Conservation (phyloP, 2,329 filamentous ascomycete genomes). For the Cladophialophora immunda region DNA sequence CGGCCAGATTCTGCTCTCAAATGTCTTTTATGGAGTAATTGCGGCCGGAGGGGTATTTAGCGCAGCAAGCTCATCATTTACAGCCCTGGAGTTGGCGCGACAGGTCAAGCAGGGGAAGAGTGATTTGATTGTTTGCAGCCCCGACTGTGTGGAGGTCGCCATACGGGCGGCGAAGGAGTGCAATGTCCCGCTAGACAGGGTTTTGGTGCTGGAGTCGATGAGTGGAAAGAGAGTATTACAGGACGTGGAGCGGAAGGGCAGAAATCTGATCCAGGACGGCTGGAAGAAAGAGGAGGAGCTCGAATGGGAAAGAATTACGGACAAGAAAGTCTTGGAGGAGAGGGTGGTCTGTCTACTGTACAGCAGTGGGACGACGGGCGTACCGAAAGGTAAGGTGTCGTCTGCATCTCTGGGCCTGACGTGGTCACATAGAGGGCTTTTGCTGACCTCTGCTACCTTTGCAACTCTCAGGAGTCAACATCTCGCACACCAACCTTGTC, state of each 20-base stretch:
- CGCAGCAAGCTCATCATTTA: constrained; percentile 38
- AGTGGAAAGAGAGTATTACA: constrained; percentile 46
- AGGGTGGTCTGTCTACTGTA: constrained; percentile 51
- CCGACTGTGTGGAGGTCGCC: constrained; percentile 58
- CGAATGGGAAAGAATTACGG: constrained; percentile 64
- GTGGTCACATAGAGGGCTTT: neutral
- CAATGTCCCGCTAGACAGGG: constrained; percentile 55
- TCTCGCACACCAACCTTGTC: constrained; percentile 56
- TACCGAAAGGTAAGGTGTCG: constrained; percentile 39
- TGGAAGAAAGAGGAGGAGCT: constrained; percentile 45
- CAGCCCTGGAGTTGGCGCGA: constrained; percentile 30
- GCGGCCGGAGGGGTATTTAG: constrained; percentile 69
- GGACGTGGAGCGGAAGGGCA: constrained; percentile 21
- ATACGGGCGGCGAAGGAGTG: constrained; percentile 61
- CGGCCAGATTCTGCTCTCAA: constrained; percentile 64
- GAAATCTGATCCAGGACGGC: constrained; percentile 26
- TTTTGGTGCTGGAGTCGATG: constrained; percentile 61
- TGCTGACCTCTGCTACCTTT: neutral
- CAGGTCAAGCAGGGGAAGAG: constrained; percentile 37
- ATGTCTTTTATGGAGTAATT: constrained; percentile 65
- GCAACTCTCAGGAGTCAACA: constrained; percentile 44
- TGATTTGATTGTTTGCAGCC: constrained; percentile 56
- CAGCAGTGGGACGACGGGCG: constrained; percentile 46
- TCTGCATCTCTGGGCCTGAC: neutral
- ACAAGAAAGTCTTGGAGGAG: constrained; percentile 56